Evolutionary conservation across 176 grass and related monocot species (phyloP), one percentile per base, ranked within the genome.

Genomic region (Puya raimondii): DNA sequence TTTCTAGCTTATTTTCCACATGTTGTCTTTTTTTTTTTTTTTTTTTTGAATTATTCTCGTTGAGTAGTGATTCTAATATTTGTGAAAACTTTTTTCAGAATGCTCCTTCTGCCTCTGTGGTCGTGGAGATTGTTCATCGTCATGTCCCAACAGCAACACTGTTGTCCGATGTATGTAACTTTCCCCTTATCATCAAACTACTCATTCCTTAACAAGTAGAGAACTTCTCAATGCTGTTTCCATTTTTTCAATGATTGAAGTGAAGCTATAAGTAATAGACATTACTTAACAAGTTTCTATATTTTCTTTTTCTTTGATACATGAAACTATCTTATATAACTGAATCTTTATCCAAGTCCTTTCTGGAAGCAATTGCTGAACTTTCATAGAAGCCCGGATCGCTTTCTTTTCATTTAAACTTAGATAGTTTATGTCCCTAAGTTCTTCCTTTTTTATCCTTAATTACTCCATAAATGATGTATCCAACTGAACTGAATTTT

Each of bases 141-240:
- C 82, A 84, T 58, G 22, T 84, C 75, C 82, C 76, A 47, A 71
- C 65, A 64, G 76, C 82, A 64, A 84, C 76, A 74, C 79, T 64
- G 70, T 75, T 84, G 56, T 74, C 82, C 26, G 71, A 84, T 79
- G 82, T 84, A 84, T 12, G 65, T 64, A 50, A 17, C 59, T 42
- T 74, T 74, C 27, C 51, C 12, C 12, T 73, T 3, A 51, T 14
- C 3, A 2, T 51, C 53, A 42, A 42, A 42, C 33, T 42, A 42
- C 33, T 42, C 29, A 33, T 33, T 33, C 29, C 29, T 33, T 33
- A 33, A 33, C 29, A 33, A 33, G 29, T 51, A 20, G 22, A 22
- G 26, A 29, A 48, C 64, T 14, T 53, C 50, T 71, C 50, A 63
- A 1, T 64, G 15, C 33, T 72, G 64, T 72, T 25, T 59, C 58